phyloP scores from a whole-genome alignment of 345 rosid genomes.

The Acer yangbiense region DNA sequence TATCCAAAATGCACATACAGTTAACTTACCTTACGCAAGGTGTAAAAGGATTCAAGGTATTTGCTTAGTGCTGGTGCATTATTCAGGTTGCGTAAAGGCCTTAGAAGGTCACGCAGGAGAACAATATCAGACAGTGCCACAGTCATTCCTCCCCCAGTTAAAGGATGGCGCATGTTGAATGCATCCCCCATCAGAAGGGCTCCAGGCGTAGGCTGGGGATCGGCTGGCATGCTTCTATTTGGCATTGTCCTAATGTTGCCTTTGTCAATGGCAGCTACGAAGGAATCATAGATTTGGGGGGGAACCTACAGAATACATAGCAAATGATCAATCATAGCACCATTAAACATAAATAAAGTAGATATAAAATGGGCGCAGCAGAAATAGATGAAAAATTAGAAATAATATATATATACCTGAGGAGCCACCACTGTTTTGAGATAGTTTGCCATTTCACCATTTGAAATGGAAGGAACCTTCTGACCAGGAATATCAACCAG shows the following conservation, averaged over 20 bases:
- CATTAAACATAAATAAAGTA: neutral
- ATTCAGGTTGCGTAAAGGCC: slow-evolving; percentile 41
- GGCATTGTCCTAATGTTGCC: slow-evolving; percentile 59
- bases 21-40: slow-evolving; percentile 55
- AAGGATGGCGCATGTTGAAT: slow-evolving; percentile 67
- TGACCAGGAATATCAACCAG: slow-evolving; percentile 61
- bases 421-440: slow-evolving; percentile 54
- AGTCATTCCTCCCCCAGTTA: slow-evolving; percentile 72
- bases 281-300: slow-evolving; percentile 36
- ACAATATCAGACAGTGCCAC: slow-evolving; percentile 60
- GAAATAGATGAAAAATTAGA: neutral
- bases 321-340: neutral
- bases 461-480: slow-evolving; percentile 57
- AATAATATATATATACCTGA: slow-evolving; percentile 36
- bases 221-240: slow-evolving; percentile 64
- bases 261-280: slow-evolving; percentile 43
- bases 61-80: slow-evolving; percentile 48
- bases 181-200: slow-evolving; percentile 59
- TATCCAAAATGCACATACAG: neutral
- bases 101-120: slow-evolving; percentile 48
- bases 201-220: slow-evolving; percentile 53
- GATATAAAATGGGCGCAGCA: neutral
- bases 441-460: slow-evolving; percentile 56
- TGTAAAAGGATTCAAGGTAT: slow-evolving; percentile 55
- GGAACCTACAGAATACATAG: slow-evolving; percentile 41